A percentile compares a stretch with the other conserved stretches of the same genome.
Conservation (phyloP, 768 basidiomycete species). For the Naganishia vaughanmartiniae region DNA sequence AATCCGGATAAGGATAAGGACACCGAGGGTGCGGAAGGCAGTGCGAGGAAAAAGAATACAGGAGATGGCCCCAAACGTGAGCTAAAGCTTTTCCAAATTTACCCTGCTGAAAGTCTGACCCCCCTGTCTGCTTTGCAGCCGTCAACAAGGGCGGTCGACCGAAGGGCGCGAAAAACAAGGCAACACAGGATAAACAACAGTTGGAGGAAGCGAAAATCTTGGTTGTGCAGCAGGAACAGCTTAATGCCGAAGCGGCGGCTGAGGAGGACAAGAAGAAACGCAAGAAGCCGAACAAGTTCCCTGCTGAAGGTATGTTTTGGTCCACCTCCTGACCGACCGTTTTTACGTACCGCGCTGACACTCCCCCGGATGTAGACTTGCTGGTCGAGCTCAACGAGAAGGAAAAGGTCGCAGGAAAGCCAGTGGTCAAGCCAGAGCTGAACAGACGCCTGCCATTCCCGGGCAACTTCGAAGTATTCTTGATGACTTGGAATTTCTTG, state of each 20-base stretch:
- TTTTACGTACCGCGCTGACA: not conserved
- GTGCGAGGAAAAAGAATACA: conserved; percentile 27
- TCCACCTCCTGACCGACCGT: not conserved
- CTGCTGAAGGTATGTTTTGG: conserved; percentile 46
- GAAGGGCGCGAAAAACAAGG: conserved; percentile 21
- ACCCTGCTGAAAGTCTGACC: not conserved
- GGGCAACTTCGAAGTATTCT: conserved; percentile 69
- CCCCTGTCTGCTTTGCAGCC: not conserved
- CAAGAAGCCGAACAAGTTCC: conserved; percentile 46
- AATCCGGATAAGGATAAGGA: conserved; percentile 28
- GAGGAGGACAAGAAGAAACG: conserved; percentile 42
- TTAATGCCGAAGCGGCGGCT: conserved; percentile 19
- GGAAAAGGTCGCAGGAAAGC: conserved; percentile 40
- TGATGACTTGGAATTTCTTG: conserved; percentile 92
- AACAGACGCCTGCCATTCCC: conserved; percentile 45
- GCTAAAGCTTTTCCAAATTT: not conserved
- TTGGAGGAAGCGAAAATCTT: conserved; percentile 30
- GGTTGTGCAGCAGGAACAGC: conserved; percentile 34
- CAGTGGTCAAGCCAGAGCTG: conserved; percentile 35
- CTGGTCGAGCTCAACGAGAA: conserved; percentile 41
- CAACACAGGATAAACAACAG: conserved; percentile 28
- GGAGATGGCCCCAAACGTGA: conserved; percentile 16
- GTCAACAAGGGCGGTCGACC: conserved; percentile 20
- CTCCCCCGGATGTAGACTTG: conserved; percentile 35
- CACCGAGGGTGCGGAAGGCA: conserved; percentile 36